Percentiles rank a stretch among this genome's conserved stretches.
phyloP scores from a whole-genome alignment of 306 rosid species.

The Prunus persica region Prunus_persica_NCBIv2 NC_034014.1:3048001-3048500 shows the following conservation, averaged over 20 bases:
- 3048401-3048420: too few relatives aligned
- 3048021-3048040: constrained; percentile 35
- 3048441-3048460: too few relatives aligned
- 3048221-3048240: not conserved
- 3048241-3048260: constrained; percentile 9
- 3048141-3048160: constrained; percentile 40
- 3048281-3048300: not conserved
- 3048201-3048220: not conserved
- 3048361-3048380: not conserved
- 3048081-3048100: constrained; percentile 31
- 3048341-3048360: not conserved
- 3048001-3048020: constrained; percentile 28
- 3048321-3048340: not conserved
- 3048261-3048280: constrained; percentile 10
- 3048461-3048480: too few relatives aligned
- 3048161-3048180: constrained; percentile 40
- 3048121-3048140: constrained; percentile 38
- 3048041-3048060: constrained; percentile 31
- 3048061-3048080: constrained; percentile 34
- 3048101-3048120: constrained; percentile 41
- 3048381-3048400: not conserved
- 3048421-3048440: too few relatives aligned
- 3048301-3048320: constrained; percentile 8
- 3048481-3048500: too few relatives aligned
- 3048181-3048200: constrained; percentile 33